Evolutionary conservation across 2,329 filamentous ascomycete genomes (phyloP), one percentile per base, ranked within the genome.

Genomic region (Phialophora verrucosa): DNA sequence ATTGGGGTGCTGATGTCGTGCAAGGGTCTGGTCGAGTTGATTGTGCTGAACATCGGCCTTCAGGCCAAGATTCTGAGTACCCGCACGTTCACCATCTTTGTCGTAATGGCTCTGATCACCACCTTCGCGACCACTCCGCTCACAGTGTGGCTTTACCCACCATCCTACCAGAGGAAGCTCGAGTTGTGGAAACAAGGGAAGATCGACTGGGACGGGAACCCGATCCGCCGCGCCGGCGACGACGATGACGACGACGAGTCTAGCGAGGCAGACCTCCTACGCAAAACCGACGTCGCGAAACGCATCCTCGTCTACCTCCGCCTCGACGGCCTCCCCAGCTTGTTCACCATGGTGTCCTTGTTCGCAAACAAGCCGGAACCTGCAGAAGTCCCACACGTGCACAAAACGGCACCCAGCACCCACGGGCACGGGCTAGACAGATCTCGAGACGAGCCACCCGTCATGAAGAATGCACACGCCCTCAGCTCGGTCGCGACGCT

Each of bases 1-100:
- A 95, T 98, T 71, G 94, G 94, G 14, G 88, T 90, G 17, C 80
- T 97, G 73, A 98, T 98, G 94, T 96, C 92, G 79, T 98, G 94
- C 78, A 98, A 98, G 78, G 94, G 94, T 73, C 83, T 98, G 10
- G 93, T 97, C 0, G 93, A 97, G 77, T 82, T 98, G 60, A 97
- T 98, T 76, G 93, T 97, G n/a, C 47, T 63, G 84, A 91, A 91
- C 74, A 92, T 98, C 72, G 92, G 93, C 53, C 83, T 93, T 2
- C 89, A 94, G 80, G 92, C 93, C 23, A 88, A 87, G 42, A 96
- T 96, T 67, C 82, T 97, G 20, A 93, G 90, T 65, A 85, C 84
- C 0, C 83, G 91, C 17, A 96, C 92, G 0, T 97, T 97, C 74
- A 96, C 93, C 60, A 96, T 97, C 62, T 96, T 97, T 72, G 92